Conservation (phyloP, 1,284 basidiomycete species). For the Fomitiporia mediterranea region DNA sequence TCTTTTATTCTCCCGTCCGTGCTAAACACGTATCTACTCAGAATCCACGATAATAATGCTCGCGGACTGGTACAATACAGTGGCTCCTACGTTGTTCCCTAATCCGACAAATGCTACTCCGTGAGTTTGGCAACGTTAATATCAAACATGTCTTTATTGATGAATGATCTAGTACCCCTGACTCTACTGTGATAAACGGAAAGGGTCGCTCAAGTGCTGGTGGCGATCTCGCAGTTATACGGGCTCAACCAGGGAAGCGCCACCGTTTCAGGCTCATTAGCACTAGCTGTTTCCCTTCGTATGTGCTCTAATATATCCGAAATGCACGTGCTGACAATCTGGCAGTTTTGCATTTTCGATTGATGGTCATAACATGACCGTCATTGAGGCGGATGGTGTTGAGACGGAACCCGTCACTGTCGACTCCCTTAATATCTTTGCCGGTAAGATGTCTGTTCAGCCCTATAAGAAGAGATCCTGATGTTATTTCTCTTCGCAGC, state of each 20-base stretch:
- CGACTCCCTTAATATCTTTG: constrained; percentile 32
- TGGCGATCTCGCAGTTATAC: constrained; percentile 32
- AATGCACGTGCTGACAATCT: neutral
- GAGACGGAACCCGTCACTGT: constrained; percentile 31
- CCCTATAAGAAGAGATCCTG: neutral
- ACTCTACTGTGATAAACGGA: constrained; percentile 31
- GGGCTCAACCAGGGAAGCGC: constrained; percentile 26
- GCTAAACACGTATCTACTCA: neutral
- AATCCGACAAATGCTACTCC: neutral
- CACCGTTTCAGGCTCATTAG: constrained; percentile 32
- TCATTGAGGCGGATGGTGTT: constrained; percentile 35
- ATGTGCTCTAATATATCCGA: neutral
- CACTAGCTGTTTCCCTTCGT: constrained; percentile 22
- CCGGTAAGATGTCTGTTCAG: constrained; percentile 21
- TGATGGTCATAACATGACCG: constrained; percentile 33
- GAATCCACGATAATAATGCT: constrained; percentile 18
- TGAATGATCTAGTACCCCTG: constrained; percentile 15
- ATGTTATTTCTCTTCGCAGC: neutral
- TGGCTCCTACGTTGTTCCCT: neutral
- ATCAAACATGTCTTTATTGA: constrained; percentile 2
- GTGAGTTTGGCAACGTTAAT: constrained; percentile 20
- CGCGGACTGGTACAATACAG: constrained; percentile 20
- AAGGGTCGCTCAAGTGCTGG: constrained; percentile 29
- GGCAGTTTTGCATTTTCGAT: constrained; percentile 30
- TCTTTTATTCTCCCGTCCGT: too few species aligned